A percentile compares a stretch with the other conserved stretches of the same genome.
Conservation (phyloP, 371 early-diverging fungal species). For the Sanchytrium tribonematis region DNA sequence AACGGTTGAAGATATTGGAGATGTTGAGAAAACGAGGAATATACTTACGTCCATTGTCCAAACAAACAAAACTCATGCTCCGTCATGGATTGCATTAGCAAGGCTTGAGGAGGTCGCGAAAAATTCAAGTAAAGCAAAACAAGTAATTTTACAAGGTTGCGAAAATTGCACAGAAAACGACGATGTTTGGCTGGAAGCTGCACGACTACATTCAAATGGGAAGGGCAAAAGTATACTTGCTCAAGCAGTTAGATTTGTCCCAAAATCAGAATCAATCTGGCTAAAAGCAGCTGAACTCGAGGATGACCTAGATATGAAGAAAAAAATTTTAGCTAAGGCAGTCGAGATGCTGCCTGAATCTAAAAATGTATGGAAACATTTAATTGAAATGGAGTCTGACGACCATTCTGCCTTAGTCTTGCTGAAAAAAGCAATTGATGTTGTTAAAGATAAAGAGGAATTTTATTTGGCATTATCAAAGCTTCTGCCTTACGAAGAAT, state of each 20-base stretch:
- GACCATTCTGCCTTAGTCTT: neutral
- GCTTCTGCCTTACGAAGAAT: conserved; percentile 33
- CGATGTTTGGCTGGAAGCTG: conserved; percentile 86
- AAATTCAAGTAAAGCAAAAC: conserved; percentile 47
- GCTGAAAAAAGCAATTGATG: neutral
- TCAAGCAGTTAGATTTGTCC: conserved; percentile 62
- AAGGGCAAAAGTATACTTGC: conserved; percentile 68
- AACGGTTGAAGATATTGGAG: conserved; percentile 62
- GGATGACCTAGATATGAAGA: conserved; percentile 68
- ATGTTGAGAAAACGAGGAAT: conserved; percentile 65
- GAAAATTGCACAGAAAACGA: conserved; percentile 72
- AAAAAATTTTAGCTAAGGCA: conserved; percentile 58
- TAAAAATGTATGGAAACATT: conserved; percentile 75
- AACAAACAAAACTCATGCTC: conserved; percentile 76
- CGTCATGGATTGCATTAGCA: conserved; percentile 93
- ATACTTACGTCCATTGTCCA: conserved; percentile 59
- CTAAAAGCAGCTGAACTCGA: conserved; percentile 66
- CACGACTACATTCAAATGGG: conserved; percentile 46
- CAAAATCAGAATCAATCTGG: conserved; percentile 72
- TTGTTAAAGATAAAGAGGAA: neutral
- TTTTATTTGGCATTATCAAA: neutral
- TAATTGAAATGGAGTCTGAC: conserved; percentile 51
- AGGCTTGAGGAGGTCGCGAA: conserved; percentile 76
- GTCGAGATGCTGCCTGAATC: conserved; percentile 67
- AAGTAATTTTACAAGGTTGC: conserved; percentile 62